Evolutionary conservation across 179 eudicot genomes (phyloP).

Genomic region (Heliamphora pulchella): DNA sequence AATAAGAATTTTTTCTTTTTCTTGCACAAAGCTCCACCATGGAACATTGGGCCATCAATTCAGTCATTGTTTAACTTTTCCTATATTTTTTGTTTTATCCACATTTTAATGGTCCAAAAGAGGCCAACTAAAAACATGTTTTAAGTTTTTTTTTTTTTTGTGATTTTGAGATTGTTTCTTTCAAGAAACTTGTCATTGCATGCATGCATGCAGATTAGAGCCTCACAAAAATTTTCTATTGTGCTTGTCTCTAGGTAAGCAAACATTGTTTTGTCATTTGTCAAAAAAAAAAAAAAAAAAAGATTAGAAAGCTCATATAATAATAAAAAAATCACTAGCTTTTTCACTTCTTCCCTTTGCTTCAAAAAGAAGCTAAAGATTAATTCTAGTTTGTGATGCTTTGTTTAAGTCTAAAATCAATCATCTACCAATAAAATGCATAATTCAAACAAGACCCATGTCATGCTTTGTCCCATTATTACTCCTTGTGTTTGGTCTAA

Average conservation of each 20-base stretch:
- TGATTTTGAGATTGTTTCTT: not conserved
- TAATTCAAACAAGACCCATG: not conserved
- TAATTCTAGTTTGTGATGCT: not conserved
- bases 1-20: conserved; percentile 29
- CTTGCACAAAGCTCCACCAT: conserved; percentile 28
- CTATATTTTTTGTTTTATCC: not conserved
- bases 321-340: not conserved
- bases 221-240: not conserved
- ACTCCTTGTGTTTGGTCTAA: not conserved
- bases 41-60: not conserved
- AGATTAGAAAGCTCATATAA: not conserved
- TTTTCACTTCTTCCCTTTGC: conserved; percentile 8
- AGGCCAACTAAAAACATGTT: not conserved
- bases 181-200: not conserved
- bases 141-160: not conserved
- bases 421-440: not conserved
- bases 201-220: not conserved
- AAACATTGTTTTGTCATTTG: not conserved
- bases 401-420: not conserved
- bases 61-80: conserved; percentile 3
- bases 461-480: not conserved
- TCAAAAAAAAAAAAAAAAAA: not conserved
- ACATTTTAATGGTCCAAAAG: not conserved
- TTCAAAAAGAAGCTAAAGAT: not conserved
- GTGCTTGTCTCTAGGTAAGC: not conserved